Evolutionary conservation across 2,329 filamentous ascomycete genomes (phyloP), one percentile per base, ranked within the genome.

Genomic region (Aspergillus pseudonomiae): DNA sequence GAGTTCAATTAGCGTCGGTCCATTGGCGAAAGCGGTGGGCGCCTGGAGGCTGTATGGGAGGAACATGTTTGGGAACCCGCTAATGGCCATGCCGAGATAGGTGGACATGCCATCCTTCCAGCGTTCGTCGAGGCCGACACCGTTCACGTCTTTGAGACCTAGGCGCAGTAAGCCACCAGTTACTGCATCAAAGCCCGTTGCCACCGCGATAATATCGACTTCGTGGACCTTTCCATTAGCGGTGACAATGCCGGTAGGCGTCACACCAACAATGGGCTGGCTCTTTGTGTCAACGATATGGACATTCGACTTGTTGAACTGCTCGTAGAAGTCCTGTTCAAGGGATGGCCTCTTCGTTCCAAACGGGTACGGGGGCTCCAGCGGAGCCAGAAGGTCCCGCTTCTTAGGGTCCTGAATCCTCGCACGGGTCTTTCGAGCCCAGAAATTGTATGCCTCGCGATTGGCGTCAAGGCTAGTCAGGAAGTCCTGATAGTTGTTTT

Each of bases 21-120:
- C 1, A 83, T 80, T 3, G 28, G 61, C 60, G 11, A 68, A 55
- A 10, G 65, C 57, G 7, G 84, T 86, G 0, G 85, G 85, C 0
- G 78, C 82, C 34, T 88, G 85, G 0, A 80, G 76, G 0, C 84
- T 84, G 67, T 86, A 86, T 56, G 82, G 67, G 52, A 80, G 78
- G 73, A 82, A 81, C 70, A 81, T 74, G 53, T 83, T 83, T 1
- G 80, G 78, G 60, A 79, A 78, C 10, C 72, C 73, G 7, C 74
- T 63, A 5, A 77, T 72, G 0, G 74, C 74, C n/a, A 79, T 73
- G 1, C 80, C 81, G 0, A 82, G 63, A 48, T 74, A 77, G 0
- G 78, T 77, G 30, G 65, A 64, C 1, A 74, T 72, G 0, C 74
- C 75, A 0, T 70, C 60, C 21, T 57, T 60, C 30, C 77, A 79